Conservation (phyloP, 139 green algal species). For the Gonium pectorale region DNA sequence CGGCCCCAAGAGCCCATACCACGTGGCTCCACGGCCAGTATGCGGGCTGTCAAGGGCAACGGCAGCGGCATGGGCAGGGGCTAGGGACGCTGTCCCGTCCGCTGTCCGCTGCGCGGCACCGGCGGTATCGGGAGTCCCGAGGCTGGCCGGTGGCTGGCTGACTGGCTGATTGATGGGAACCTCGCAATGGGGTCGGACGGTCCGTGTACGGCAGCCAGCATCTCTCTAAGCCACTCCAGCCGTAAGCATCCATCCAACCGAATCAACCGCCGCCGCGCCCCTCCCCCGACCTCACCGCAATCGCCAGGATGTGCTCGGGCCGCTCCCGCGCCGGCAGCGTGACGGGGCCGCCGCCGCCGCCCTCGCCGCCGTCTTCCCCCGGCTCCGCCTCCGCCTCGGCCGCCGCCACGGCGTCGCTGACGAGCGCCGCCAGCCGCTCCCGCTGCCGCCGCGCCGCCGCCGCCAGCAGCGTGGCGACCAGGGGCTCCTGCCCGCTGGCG, state of each 20-base stretch:
- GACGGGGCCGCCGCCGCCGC: background rate
- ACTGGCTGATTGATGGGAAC: no score
- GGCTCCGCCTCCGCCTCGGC: slow-evolving; percentile 38
- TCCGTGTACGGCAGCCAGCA: no score
- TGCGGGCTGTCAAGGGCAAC: no score
- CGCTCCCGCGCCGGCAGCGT: background rate
- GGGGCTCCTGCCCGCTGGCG: slow-evolving; percentile 49
- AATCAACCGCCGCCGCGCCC: background rate
- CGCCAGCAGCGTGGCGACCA: slow-evolving; percentile 57
- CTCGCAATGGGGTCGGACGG: no score
- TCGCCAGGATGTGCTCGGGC: slow-evolving; percentile 15
- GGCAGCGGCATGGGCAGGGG: no score
- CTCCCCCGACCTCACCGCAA: background rate
- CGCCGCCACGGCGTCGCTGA: slow-evolving; percentile 19
- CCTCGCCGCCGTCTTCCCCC: slow-evolving; percentile 24
- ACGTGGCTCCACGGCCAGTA: no score
- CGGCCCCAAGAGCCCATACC: no score
- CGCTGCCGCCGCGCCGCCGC: background rate
- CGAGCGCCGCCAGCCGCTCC: slow-evolving; percentile 17
- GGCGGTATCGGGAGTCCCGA: no score
- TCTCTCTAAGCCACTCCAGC: no score
- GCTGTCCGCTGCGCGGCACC: no score
- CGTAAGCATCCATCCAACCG: background rate
- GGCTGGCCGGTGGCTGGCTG: no score
- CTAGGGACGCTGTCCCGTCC: no score